phyloP scores from a whole-genome alignment of 2,329 filamentous ascomycete species.

The Claviceps maximensis region DNA sequence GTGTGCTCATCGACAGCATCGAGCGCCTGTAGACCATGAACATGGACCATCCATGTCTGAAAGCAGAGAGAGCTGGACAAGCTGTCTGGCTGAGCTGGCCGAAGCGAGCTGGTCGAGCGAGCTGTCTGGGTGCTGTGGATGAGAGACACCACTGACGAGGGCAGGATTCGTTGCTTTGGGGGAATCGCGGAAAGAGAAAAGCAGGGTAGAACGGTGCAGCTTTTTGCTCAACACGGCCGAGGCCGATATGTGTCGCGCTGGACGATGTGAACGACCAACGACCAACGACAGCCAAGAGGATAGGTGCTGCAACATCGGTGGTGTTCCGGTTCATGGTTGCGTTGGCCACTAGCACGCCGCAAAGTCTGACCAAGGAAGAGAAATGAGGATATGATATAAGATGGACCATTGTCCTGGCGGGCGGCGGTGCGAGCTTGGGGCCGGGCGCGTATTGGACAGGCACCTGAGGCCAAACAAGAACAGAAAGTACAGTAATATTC shows the following conservation, averaged over 20 bases:
- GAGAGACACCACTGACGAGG: neutral
- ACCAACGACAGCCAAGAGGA: neutral
- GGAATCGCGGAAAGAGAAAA: neutral
- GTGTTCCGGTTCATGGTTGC: conserved; percentile 5
- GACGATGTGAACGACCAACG: neutral
- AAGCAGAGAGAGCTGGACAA: neutral
- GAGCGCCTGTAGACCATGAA: neutral
- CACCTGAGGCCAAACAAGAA: neutral
- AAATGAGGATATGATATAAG: conserved; percentile 4
- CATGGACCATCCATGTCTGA: neutral
- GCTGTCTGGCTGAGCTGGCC: too few species aligned
- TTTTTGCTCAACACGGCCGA: neutral
- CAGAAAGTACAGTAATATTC: neutral
- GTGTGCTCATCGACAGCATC: neutral
- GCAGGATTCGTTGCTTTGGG: neutral
- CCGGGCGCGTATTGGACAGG: conserved; percentile 12
- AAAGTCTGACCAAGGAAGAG: conserved; percentile 4
- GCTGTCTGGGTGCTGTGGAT: neutral
- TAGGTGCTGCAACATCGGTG: neutral
- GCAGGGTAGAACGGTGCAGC: neutral
- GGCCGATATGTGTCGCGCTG: neutral
- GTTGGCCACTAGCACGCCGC: neutral
- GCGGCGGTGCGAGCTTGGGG: conserved; percentile 3
- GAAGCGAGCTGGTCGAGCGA: too few species aligned
- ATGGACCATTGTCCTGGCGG: neutral